Percentiles rank a stretch among this genome's conserved stretches.
Evolutionary conservation across 176 grass and related monocot species (phyloP).

Genomic region (Saccharum officinarum): DNA sequence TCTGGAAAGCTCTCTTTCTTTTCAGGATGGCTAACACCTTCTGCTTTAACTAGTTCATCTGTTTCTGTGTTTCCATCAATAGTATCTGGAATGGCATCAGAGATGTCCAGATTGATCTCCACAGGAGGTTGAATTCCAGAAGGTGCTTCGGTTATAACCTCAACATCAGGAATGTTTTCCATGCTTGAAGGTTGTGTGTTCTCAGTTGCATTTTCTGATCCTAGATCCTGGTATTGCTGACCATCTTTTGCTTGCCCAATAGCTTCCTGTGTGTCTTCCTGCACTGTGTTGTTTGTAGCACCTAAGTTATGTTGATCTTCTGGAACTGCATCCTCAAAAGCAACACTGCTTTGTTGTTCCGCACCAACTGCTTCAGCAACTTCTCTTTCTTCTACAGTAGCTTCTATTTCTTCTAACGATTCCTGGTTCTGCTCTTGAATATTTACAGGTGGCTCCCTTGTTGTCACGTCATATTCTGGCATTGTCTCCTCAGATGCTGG

Average conservation of each 20-base stretch:
- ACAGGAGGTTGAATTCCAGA: slow-evolving; percentile 16
- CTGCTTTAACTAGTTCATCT: slow-evolving; percentile 8
- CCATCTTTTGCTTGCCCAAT: neutral
- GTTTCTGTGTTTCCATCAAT: slow-evolving; percentile 26
- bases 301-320: slow-evolving; percentile 2
- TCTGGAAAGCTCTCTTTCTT: slow-evolving; percentile 23
- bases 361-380: neutral
- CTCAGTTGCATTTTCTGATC: slow-evolving; percentile 27
- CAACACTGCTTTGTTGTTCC: slow-evolving; percentile 13
- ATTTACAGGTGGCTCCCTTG: neutral
- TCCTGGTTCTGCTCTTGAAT: slow-evolving; percentile 22
- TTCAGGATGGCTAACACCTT: neutral
- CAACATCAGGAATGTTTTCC: slow-evolving; percentile 4
- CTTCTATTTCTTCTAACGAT: slow-evolving; percentile 22
- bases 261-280: slow-evolving; percentile 15
- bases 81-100: slow-evolving; percentile 25
- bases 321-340: slow-evolving; percentile 27
- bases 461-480: neutral
- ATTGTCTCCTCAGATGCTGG: slow-evolving; percentile 13
- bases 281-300: neutral
- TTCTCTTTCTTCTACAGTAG: slow-evolving; percentile 4
- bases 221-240: slow-evolving; percentile 26
- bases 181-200: slow-evolving; percentile 5
- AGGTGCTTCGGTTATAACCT: slow-evolving; percentile 26
- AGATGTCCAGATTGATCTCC: slow-evolving; percentile 4